Percentiles rank a stretch among this genome's conserved stretches.
phyloP scores from a whole-genome alignment of 2,329 filamentous ascomycete genomes.

The Pyrenophora graminea region DNA sequence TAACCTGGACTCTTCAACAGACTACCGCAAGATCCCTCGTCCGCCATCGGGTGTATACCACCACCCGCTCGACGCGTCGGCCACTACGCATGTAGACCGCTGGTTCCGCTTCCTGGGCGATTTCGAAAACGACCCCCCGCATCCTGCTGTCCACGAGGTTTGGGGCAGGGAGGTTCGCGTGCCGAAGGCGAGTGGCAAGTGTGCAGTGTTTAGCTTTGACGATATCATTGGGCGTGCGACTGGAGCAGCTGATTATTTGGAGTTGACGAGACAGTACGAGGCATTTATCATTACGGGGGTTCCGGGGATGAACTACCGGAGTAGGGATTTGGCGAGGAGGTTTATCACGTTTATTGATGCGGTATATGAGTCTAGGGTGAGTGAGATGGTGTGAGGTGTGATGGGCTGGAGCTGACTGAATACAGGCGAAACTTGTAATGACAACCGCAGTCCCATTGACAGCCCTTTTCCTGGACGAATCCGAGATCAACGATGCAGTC shows the following conservation, averaged over 20 bases:
- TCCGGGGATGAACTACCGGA: slow-evolving; percentile 84
- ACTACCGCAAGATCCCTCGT: slow-evolving; percentile 95
- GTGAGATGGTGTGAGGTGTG: slow-evolving; percentile 16
- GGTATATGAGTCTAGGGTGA: slow-evolving; percentile 75
- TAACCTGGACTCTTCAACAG: slow-evolving; percentile 91
- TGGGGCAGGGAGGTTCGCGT: slow-evolving; percentile 93
- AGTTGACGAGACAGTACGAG: slow-evolving; percentile 86
- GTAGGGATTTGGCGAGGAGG: slow-evolving; percentile 83
- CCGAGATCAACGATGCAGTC: slow-evolving; percentile 53
- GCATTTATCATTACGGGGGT: slow-evolving; percentile 91
- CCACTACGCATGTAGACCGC: slow-evolving; percentile 80
- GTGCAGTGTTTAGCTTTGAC: slow-evolving; percentile 89
- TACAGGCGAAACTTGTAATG: slow-evolving; percentile 87
- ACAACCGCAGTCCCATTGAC: slow-evolving; percentile 84
- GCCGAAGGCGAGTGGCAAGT: slow-evolving; percentile 82
- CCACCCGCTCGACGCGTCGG: slow-evolving; percentile 78
- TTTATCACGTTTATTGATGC: slow-evolving; percentile 99
- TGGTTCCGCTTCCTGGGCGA: slow-evolving; percentile 97
- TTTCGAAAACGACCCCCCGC: slow-evolving; percentile 73
- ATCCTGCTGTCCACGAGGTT: slow-evolving; percentile 77
- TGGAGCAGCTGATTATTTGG: slow-evolving; percentile 92
- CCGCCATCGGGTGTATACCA: slow-evolving; percentile 95
- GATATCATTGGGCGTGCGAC: slow-evolving; percentile 88
- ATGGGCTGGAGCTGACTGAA: slow-evolving; percentile 4
- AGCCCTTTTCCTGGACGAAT: slow-evolving; percentile 79